A percentile compares a stretch with the other conserved stretches of the same genome.
Conservation (phyloP, 192 early-diverging fungal genomes). For the Geranomyces michiganensis region DNA sequence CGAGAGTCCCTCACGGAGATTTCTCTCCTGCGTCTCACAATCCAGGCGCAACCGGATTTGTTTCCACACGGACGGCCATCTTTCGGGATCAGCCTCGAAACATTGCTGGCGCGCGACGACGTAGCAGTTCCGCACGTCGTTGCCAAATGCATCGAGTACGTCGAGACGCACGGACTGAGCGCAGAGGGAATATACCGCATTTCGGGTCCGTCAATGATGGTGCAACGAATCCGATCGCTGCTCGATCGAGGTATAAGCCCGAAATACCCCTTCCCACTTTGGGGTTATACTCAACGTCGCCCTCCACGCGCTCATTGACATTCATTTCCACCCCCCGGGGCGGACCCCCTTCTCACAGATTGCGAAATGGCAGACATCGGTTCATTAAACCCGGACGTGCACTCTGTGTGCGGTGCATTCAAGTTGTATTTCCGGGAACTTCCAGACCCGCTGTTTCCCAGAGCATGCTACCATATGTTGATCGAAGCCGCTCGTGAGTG, state of each 20-base stretch:
- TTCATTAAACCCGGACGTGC: constrained; percentile 63
- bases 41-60: too few relatives aligned
- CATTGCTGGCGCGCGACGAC: constrained; percentile 71
- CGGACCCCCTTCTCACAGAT: background rate
- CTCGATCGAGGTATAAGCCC: constrained; percentile 72
- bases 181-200: constrained; percentile 87
- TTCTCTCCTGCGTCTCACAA: background rate
- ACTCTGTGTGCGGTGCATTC: constrained; percentile 80
- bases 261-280: too few relatives aligned
- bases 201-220: constrained; percentile 76
- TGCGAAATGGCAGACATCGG: background rate
- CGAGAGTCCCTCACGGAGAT: too few relatives aligned
- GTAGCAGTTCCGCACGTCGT: constrained; percentile 78
- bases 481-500: constrained; percentile 72
- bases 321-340: background rate
- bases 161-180: constrained; percentile 70
- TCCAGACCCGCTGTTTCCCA: constrained; percentile 85
- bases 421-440: constrained; percentile 96
- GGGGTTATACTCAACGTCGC: too few relatives aligned
- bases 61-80: constrained; percentile 47
- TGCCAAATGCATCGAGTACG: constrained; percentile 74
- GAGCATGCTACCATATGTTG: constrained; percentile 63
- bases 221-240: constrained; percentile 69
- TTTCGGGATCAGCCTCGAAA: constrained; percentile 80
- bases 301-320: too few relatives aligned